Evolutionary conservation across 257 asterid genomes (phyloP).

Genomic region (Nicotiana undulata): DNA sequence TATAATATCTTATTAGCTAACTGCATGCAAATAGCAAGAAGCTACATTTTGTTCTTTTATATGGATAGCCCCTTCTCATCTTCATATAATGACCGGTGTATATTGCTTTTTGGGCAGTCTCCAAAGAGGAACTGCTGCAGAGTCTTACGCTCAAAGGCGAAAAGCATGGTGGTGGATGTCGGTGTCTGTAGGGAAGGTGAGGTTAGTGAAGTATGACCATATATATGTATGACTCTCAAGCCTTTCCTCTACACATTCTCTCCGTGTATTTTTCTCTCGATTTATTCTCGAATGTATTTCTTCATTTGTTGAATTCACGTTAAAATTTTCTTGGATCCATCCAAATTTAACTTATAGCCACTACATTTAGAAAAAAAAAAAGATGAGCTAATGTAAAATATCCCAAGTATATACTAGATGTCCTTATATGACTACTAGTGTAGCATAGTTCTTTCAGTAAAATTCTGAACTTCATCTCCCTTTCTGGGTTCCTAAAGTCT

Average conservation of each 20-base stretch:
- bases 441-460: background rate
- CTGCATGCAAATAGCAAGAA: too few species aligned
- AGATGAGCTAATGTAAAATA: constrained; percentile 3
- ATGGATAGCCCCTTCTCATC: background rate
- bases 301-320: constrained; percentile 28
- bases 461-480: background rate
- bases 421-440: background rate
- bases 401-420: background rate
- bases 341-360: background rate
- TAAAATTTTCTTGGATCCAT: background rate
- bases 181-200: constrained; percentile 75
- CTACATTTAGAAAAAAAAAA: background rate
- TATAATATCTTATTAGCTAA: background rate
- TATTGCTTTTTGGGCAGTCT: constrained; percentile 39
- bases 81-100: background rate
- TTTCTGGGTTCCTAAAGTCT: background rate
- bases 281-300: constrained; percentile 18
- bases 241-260: background rate
- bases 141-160: constrained; percentile 31
- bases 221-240: background rate
- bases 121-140: constrained; percentile 87
- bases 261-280: constrained; percentile 1
- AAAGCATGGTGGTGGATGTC: constrained; percentile 50
- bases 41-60: background rate
- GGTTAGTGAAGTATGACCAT: constrained; percentile 28